Evolutionary conservation across 306 rosid genomes (phyloP).

Genomic region (Prunus armeniaca): DNA sequence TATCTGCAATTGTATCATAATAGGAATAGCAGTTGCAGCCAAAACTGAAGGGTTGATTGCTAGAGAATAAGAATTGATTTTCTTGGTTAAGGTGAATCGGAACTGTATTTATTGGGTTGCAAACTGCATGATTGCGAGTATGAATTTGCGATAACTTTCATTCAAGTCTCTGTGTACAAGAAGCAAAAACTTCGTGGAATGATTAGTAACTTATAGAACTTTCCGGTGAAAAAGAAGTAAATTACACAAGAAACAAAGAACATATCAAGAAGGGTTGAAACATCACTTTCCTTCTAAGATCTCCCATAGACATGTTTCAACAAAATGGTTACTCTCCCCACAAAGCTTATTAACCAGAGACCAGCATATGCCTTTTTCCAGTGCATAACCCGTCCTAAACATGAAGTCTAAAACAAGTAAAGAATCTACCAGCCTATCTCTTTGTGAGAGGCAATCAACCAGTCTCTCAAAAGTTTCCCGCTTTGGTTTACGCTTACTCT

Average conservation of each 20-base stretch:
- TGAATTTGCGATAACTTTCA: too few species aligned
- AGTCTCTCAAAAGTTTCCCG: slow-evolving; percentile 46
- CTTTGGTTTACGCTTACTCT: slow-evolving; percentile 44
- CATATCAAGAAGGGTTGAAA: slow-evolving; percentile 1
- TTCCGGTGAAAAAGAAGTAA: neutral
- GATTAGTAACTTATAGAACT: slow-evolving; percentile 8
- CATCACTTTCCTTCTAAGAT: slow-evolving; percentile 36
- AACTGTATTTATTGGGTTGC: too few species aligned
- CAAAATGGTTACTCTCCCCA: slow-evolving; percentile 26
- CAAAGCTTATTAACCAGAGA: slow-evolving; percentile 45
- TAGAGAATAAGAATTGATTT: too few species aligned
- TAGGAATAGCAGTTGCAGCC: too few species aligned
- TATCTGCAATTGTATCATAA: too few species aligned
- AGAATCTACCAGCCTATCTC: slow-evolving; percentile 55
- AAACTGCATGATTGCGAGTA: too few species aligned
- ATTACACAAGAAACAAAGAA: slow-evolving; percentile 27
- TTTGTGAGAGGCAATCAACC: slow-evolving; percentile 36
- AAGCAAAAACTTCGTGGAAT: neutral
- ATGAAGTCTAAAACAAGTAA: slow-evolving; percentile 52
- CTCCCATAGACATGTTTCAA: slow-evolving; percentile 34
- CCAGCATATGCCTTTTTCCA: slow-evolving; percentile 24
- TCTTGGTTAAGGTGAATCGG: too few species aligned
- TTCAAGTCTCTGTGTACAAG: neutral
- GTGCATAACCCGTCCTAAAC: slow-evolving; percentile 57
- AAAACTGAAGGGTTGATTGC: too few species aligned